These are phyloP conservation scores for Umbelopsis sp. DNA, from an alignment of 192 early-diverging fungal genomes.

Conservation along the genomic window DNA sequence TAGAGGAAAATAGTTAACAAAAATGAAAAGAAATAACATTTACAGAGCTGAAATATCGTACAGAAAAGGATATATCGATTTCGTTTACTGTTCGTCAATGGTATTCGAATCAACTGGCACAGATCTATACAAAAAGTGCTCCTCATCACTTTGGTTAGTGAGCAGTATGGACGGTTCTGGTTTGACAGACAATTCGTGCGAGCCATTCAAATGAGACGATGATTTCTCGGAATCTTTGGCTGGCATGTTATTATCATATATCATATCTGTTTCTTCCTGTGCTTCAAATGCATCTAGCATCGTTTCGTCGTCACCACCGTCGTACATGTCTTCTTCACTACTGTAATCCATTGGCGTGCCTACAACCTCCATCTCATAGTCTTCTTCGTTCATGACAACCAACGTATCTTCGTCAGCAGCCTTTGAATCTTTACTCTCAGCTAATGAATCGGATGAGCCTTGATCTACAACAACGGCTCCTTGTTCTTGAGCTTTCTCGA, in stretches of 20 bases:
- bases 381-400: conserved; percentile 17
- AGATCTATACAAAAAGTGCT: conserved; percentile 1
- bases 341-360: conserved; percentile 14
- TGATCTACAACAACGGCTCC: neutral
- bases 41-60: neutral
- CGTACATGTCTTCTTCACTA: conserved; percentile 10
- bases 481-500: neutral
- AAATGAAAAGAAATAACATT: neutral
- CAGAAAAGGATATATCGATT: neutral
- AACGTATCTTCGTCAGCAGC: neutral
- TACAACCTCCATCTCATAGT: conserved; percentile 18
- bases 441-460: neutral
- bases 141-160: conserved; percentile 6
- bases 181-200: neutral
- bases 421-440: neutral
- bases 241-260: neutral
- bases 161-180: neutral
- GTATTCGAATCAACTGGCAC: neutral
- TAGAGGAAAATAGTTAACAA: neutral
- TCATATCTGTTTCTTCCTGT: conserved; percentile 15
- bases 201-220: neutral
- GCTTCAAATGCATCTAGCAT: conserved; percentile 18
- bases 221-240: neutral
- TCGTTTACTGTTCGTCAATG: conserved; percentile 3
- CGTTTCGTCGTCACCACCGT: conserved; percentile 8